These are phyloP conservation scores for Apophysomyces sp. DNA, from an alignment of 371 early-diverging fungal genomes.

Conservation along the genomic window DNA sequence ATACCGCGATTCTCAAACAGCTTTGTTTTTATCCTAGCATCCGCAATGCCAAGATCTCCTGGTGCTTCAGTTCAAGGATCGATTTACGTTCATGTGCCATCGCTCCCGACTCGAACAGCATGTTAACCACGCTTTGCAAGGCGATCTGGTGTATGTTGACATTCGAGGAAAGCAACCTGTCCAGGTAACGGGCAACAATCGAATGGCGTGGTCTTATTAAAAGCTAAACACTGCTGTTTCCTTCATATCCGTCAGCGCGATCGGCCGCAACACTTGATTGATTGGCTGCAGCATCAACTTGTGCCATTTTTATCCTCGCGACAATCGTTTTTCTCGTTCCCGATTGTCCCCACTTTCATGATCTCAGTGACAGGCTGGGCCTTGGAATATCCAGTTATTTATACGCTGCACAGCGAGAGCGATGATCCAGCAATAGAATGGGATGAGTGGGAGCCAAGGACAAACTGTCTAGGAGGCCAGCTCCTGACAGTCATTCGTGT, in stretches of 20 bases:
- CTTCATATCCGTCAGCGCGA: neutral
- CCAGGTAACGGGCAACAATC: slow-evolving; percentile 8
- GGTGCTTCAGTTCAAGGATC: slow-evolving; percentile 39
- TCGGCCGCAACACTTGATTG: slow-evolving; percentile 17
- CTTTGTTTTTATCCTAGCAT: slow-evolving; percentile 1
- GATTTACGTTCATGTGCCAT: slow-evolving; percentile 45
- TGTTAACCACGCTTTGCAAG: slow-evolving; percentile 8
- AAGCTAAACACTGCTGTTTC: too few species aligned
- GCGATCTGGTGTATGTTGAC: slow-evolving; percentile 13
- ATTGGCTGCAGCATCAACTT: slow-evolving; percentile 20
- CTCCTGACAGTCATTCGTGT: slow-evolving; percentile 22
- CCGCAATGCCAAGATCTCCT: slow-evolving; percentile 16
- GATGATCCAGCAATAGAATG: slow-evolving; percentile 23
- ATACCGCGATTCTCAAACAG: too few species aligned
- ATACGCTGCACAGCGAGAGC: slow-evolving; percentile 21
- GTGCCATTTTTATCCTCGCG: slow-evolving; percentile 12
- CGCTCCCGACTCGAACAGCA: slow-evolving; percentile 21
- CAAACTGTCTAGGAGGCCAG: slow-evolving; percentile 36
- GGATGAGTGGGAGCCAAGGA: slow-evolving; percentile 37
- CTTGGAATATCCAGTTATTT: slow-evolving; percentile 48
- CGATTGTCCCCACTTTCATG: slow-evolving; percentile 37
- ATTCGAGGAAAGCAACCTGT: slow-evolving; percentile 16
- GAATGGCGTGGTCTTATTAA: neutral
- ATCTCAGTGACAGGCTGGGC: slow-evolving; percentile 47
- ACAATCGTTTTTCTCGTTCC: slow-evolving; percentile 2